A percentile compares a stretch with the other conserved stretches of the same genome.
Conservation (phyloP, 2,329 filamentous ascomycete genomes). For the Fusarium pininemorale region DNA sequence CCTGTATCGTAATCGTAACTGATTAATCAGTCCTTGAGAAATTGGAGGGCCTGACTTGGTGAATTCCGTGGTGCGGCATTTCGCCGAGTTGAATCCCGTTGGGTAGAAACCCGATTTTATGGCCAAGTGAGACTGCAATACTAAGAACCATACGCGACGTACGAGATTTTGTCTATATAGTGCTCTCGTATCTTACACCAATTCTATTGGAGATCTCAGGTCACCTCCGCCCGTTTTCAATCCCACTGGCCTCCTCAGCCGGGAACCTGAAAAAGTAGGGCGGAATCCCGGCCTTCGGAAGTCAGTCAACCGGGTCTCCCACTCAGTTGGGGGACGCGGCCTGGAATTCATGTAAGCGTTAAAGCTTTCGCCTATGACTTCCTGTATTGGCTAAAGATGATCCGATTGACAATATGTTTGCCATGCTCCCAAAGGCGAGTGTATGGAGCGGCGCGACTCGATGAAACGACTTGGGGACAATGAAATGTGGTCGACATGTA, state of each 20-base stretch:
- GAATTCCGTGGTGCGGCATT: fast-evolving
- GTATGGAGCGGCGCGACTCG: fast-evolving
- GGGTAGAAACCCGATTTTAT: fast-evolving
- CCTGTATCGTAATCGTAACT: fast-evolving
- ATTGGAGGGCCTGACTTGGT: no score
- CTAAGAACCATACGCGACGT: fast-evolving
- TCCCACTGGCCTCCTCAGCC: fast-evolving
- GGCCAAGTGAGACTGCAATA: fast-evolving
- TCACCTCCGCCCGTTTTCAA: no score
- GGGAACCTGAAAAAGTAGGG: fast-evolving
- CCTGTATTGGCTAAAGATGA: fast-evolving
- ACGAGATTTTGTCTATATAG: fast-evolving
- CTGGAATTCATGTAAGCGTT: no score
- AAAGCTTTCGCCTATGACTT: fast-evolving
- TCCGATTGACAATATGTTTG: no score
- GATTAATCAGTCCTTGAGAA: no score
- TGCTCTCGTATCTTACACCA: fast-evolving
- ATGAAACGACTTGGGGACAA: no score
- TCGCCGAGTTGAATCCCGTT: fast-evolving
- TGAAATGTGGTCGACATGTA: no score
- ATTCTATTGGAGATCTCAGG: no score
- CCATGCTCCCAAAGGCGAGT: fast-evolving
- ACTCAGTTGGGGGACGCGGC: fast-evolving
- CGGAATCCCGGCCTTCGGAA: no score
- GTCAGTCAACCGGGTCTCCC: no score